phyloP scores from a whole-genome alignment of 2,329 filamentous ascomycete genomes.

The Cryphonectria japonica region DNA sequence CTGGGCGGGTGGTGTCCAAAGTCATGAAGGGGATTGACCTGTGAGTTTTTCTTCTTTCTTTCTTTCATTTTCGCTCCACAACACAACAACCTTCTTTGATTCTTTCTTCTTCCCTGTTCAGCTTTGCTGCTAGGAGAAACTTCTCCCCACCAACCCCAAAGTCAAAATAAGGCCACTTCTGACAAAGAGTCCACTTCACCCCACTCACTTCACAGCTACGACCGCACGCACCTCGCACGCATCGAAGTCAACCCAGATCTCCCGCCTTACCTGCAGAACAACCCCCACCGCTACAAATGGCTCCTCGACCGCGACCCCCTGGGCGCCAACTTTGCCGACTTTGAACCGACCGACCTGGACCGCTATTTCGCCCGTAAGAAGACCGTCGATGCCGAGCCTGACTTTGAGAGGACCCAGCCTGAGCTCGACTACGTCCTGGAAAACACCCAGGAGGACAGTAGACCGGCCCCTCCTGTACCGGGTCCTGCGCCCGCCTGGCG shows the following conservation, averaged over 20 bases:
- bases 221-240: constrained; percentile 31
- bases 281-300: constrained; percentile 41
- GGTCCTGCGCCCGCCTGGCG: constrained; percentile 3
- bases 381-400: constrained; percentile 24
- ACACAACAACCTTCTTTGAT: too few species aligned
- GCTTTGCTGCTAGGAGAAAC: too few species aligned
- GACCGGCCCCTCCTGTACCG: background rate
- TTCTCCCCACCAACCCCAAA: too few species aligned
- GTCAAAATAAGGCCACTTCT: too few species aligned
- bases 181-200: too few species aligned
- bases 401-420: constrained; percentile 18
- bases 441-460: background rate
- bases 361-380: constrained; percentile 25
- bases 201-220: constrained; percentile 29
- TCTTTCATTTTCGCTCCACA: too few species aligned
- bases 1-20: constrained; percentile 44
- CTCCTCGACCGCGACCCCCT: constrained; percentile 44
- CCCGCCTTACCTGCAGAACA: constrained; percentile 44
- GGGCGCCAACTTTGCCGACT: constrained; percentile 44
- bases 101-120: too few species aligned
- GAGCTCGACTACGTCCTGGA: constrained; percentile 17
- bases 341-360: constrained; percentile 16
- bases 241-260: constrained; percentile 47
- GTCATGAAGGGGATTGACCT: constrained; percentile 48
- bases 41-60: constrained; percentile 34